These are phyloP conservation scores for Globisporangium cederbergense DNA, from an alignment of 352 stramenopile genomes.

Conservation along the genomic window DNA sequence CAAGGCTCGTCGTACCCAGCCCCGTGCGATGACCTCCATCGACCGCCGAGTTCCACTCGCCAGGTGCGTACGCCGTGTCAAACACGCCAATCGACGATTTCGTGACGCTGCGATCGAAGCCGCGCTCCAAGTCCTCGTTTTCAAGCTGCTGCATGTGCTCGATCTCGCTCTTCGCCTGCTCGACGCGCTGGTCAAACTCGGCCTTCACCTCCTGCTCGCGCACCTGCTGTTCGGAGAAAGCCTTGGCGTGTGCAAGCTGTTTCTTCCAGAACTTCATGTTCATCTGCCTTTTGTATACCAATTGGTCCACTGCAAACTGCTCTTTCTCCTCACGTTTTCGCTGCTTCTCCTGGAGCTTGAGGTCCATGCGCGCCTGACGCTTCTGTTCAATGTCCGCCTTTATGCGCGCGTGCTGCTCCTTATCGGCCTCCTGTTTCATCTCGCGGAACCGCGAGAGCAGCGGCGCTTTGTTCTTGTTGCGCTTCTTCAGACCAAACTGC, in stretches of 20 bases:
- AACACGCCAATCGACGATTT: constrained; percentile 55
- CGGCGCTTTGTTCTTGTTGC: constrained; percentile 53
- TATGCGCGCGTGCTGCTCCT: constrained; percentile 25
- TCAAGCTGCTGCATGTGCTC: constrained; percentile 29
- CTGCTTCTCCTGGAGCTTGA: constrained; percentile 38
- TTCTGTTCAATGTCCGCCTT: constrained; percentile 45
- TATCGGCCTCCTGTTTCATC: constrained; percentile 52
- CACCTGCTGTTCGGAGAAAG: constrained; percentile 47
- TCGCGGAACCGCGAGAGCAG: constrained; percentile 44
- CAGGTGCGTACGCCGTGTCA: constrained; percentile 37
- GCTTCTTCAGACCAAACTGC: constrained; percentile 51
- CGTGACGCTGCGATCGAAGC: constrained; percentile 27
- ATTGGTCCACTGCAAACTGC: constrained; percentile 22
- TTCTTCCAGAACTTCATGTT: constrained; percentile 75
- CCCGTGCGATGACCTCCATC: constrained; percentile 38
- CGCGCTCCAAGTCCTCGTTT: constrained; percentile 16
- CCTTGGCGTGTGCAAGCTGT: constrained; percentile 43
- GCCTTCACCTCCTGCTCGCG: constrained; percentile 20
- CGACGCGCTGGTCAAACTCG: constrained; percentile 26
- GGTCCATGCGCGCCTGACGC: constrained; percentile 32
- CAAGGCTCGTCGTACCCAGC: constrained; percentile 41
- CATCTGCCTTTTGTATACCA: constrained; percentile 36
- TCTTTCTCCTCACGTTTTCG: constrained; percentile 16
- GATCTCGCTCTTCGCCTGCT: constrained; percentile 38
- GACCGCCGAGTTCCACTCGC: constrained; percentile 54